Conservation (phyloP, 352 stramenopile genomes). For the Discostella stelligera region DNA sequence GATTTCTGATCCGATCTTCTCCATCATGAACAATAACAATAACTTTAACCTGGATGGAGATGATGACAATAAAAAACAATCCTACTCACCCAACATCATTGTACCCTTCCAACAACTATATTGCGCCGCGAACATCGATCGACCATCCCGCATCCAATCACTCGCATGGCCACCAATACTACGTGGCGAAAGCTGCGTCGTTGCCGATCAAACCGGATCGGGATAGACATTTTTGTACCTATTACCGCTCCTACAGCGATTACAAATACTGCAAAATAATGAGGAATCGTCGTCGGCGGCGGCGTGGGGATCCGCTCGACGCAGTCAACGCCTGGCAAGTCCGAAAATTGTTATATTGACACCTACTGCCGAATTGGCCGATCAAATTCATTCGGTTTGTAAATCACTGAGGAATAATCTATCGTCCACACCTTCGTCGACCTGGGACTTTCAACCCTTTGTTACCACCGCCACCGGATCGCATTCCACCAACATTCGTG, state of each 20-base stretch:
- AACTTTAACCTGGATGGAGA: not conserved
- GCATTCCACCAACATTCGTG: slow-evolving; percentile 65
- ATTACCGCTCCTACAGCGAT: slow-evolving; percentile 58
- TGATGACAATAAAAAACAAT: not conserved
- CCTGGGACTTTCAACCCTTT: slow-evolving; percentile 58
- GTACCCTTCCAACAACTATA: slow-evolving; percentile 58
- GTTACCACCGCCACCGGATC: slow-evolving; percentile 63
- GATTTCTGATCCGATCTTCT: slow-evolving; percentile 59
- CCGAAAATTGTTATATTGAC: slow-evolving; percentile 82
- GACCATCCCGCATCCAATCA: slow-evolving; percentile 74
- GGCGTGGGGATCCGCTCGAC: slow-evolving; percentile 1
- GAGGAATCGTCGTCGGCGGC: slow-evolving; percentile 8
- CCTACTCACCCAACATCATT: not conserved
- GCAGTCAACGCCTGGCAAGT: slow-evolving; percentile 28
- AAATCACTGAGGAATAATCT: slow-evolving; percentile 43
- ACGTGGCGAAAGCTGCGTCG: slow-evolving; percentile 55
- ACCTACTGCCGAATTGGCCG: slow-evolving; percentile 84
- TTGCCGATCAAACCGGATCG: slow-evolving; percentile 83
- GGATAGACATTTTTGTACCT: slow-evolving; percentile 81
- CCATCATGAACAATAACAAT: slow-evolving; percentile 8
- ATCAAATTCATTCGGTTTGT: slow-evolving; percentile 80
- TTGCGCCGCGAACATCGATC: slow-evolving; percentile 51
- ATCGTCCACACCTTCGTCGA: not conserved
- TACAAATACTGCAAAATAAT: slow-evolving; percentile 42
- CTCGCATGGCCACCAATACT: slow-evolving; percentile 71